Conservation (phyloP, 2,329 filamentous ascomycete genomes). For the Cladophialophora yegresii region DNA sequence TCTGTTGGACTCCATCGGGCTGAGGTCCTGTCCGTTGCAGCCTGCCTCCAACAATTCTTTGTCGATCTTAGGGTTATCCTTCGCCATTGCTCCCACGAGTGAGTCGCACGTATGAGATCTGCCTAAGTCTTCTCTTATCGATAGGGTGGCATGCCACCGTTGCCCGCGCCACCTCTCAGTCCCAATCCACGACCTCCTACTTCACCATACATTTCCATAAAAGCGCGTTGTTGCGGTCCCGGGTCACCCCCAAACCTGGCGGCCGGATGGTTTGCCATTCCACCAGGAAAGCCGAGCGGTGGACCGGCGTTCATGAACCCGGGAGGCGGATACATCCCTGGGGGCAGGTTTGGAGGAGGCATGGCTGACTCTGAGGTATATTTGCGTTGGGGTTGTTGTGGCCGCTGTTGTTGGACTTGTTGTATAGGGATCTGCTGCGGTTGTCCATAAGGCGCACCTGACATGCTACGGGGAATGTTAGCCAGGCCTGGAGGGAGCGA, state of each 20-base stretch:
- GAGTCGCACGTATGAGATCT: not conserved
- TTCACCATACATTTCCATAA: conserved; percentile 49
- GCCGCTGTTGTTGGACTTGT: conserved; percentile 20
- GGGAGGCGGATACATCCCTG: conserved; percentile 50
- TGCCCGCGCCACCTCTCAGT: conserved; percentile 25
- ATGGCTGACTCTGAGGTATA: conserved; percentile 38
- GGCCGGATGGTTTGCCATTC: conserved; percentile 40
- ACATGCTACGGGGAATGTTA: conserved; percentile 41
- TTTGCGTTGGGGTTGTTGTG: conserved; percentile 31
- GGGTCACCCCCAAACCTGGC: conserved; percentile 40
- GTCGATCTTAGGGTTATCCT: not conserved
- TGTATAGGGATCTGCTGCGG: conserved; percentile 23
- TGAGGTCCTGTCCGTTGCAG: not conserved
- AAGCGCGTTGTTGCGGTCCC: conserved; percentile 44
- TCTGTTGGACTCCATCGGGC: not conserved
- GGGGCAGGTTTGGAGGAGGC: conserved; percentile 41
- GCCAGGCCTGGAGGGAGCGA: conserved; percentile 27
- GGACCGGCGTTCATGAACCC: conserved; percentile 49
- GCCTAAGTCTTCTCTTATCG: conserved; percentile 12
- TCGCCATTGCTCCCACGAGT: not conserved
- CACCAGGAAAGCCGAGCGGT: conserved; percentile 44
- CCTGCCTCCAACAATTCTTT: not conserved
- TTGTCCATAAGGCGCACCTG: conserved; percentile 23
- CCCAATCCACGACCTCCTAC: conserved; percentile 43
- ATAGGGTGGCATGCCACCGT: conserved; percentile 28